These are phyloP conservation scores for Exophiala sideris DNA, from an alignment of 2,329 filamentous ascomycete genomes.

Conservation along the genomic window DNA sequence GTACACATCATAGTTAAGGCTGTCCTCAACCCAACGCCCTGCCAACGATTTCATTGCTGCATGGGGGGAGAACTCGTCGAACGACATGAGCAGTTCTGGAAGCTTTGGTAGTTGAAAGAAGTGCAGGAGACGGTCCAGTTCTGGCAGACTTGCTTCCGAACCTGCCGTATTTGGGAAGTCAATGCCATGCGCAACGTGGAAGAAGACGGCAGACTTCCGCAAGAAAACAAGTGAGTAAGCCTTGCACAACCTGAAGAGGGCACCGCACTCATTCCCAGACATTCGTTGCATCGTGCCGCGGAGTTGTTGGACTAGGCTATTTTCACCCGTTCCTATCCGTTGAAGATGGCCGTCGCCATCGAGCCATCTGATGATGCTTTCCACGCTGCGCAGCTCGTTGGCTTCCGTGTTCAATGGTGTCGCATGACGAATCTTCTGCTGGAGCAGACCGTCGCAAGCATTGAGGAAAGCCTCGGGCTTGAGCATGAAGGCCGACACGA, in stretches of 20 bases:
- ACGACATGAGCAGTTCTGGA: constrained; percentile 69
- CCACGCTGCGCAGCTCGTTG: constrained; percentile 12
- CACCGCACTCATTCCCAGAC: constrained; percentile 9
- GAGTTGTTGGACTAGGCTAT: neutral
- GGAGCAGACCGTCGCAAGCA: constrained; percentile 9
- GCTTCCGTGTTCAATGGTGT: neutral
- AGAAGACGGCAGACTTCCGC: constrained; percentile 76
- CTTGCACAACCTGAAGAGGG: constrained; percentile 47
- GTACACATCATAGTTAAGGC: constrained; percentile 38
- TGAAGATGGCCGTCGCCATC: neutral
- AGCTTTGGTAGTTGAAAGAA: constrained; percentile 73
- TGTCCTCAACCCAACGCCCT: constrained; percentile 71
- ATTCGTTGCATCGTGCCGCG: neutral
- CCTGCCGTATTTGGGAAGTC: constrained; percentile 73
- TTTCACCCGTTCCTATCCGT: neutral
- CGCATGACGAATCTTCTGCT: constrained; percentile 7
- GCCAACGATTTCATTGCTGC: constrained; percentile 51
- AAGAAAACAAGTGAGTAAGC: constrained; percentile 89
- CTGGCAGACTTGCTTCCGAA: constrained; percentile 63
- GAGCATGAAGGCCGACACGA: constrained; percentile 57
- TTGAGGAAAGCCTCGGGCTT: constrained; percentile 30
- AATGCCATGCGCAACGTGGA: constrained; percentile 84
- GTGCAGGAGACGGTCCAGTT: constrained; percentile 77
- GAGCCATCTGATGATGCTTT: constrained; percentile 16
- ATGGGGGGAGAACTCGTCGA: constrained; percentile 41